Percentiles rank a stretch among this genome's conserved stretches.
Conservation (phyloP, 208 protist species). For the Leishmania guyanensis region DNA sequence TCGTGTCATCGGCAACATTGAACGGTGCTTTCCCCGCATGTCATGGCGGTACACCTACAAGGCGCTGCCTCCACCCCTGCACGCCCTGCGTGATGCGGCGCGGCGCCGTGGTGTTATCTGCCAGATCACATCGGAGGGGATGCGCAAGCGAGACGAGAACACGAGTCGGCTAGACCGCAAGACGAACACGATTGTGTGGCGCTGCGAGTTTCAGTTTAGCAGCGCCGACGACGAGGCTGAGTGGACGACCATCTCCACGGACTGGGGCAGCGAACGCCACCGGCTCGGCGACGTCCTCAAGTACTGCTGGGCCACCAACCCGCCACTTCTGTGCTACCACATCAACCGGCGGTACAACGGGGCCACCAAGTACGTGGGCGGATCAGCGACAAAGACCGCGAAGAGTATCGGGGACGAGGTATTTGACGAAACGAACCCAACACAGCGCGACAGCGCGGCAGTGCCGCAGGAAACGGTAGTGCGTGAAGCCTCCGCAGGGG, state of each 20-base stretch:
- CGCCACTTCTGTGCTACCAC: constrained; percentile 75
- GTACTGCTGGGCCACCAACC: constrained; percentile 79
- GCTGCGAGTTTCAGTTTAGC: constrained; percentile 80
- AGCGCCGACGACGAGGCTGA: background rate
- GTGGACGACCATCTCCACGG: constrained; percentile 41
- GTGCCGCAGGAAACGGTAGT: background rate
- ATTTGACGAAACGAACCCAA: background rate
- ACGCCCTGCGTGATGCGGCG: constrained; percentile 76
- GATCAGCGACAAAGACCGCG: background rate
- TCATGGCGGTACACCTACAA: constrained; percentile 62
- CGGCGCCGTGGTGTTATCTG: constrained; percentile 82
- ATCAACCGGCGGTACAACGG: constrained; percentile 84
- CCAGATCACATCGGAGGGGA: constrained; percentile 88
- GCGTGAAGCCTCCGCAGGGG: background rate
- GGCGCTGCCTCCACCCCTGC: constrained; percentile 68
- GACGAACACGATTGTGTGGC: constrained; percentile 83
- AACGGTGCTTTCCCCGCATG: constrained; percentile 55
- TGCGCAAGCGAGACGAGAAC: constrained; percentile 81
- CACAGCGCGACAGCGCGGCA: background rate
- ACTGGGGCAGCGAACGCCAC: constrained; percentile 85
- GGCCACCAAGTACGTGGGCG: constrained; percentile 54
- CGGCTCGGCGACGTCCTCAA: constrained; percentile 65
- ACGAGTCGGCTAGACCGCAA: constrained; percentile 72
- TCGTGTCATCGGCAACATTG: constrained; percentile 66
- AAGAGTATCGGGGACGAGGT: background rate